Conservation (phyloP, 202 grass and related monocot genomes). For the Schoenoplectus tabernaemontani region DNA sequence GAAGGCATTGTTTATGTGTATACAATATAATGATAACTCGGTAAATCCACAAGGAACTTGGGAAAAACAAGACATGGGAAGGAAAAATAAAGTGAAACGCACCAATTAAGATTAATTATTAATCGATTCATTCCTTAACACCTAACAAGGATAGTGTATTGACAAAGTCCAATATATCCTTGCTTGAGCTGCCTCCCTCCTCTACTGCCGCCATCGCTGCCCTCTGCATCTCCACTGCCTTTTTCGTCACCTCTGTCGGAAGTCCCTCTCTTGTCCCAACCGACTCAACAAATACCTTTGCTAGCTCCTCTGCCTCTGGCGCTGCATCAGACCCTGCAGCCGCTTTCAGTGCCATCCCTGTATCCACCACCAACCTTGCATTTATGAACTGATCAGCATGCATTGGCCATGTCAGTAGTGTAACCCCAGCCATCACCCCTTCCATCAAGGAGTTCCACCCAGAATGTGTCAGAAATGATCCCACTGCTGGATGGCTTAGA, state of each 20-base stretch:
- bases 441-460: conserved; percentile 40
- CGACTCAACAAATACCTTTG: conserved; percentile 18
- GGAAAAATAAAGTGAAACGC: not conserved
- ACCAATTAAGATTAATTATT: not conserved
- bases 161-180: conserved; percentile 10
- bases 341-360: conserved; percentile 18
- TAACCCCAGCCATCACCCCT: conserved; percentile 17
- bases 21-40: not conserved
- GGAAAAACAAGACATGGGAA: not conserved
- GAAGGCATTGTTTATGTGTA: not conserved
- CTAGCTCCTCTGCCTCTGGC: conserved; percentile 25
- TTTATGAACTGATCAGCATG: conserved; percentile 41
- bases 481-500: conserved; percentile 22
- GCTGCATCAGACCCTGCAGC: not conserved
- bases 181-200: conserved; percentile 34
- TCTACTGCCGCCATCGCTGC: conserved; percentile 18
- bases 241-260: conserved; percentile 13
- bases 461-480: conserved; percentile 43
- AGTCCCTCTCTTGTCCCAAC: not conserved
- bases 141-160: conserved; percentile 2
- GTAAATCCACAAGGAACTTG: not conserved
- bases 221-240: conserved; percentile 8
- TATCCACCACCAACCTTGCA: conserved; percentile 27
- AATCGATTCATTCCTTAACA: not conserved
- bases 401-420: conserved; percentile 40